Evolutionary conservation across 208 protist genomes (phyloP).

Genomic region (Wallacemonas sp.): DNA sequence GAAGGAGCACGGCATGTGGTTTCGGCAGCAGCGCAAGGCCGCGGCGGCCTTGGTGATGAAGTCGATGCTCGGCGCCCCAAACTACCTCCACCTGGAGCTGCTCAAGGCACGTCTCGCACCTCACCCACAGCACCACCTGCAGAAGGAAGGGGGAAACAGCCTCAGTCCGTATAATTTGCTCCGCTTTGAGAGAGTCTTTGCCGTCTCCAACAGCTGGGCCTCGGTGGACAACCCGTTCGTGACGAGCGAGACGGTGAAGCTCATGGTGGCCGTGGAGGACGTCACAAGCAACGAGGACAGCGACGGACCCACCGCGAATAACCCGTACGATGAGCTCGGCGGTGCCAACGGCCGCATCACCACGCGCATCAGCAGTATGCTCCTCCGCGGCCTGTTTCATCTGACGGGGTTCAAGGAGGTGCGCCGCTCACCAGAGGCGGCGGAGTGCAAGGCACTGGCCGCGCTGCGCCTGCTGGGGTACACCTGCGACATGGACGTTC

Average conservation of each 20-base stretch:
- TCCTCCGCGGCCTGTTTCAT: constrained; percentile 42
- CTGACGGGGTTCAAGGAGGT: constrained; percentile 52
- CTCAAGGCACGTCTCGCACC: constrained; percentile 14
- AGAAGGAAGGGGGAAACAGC: too few relatives aligned
- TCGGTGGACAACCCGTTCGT: constrained; percentile 36
- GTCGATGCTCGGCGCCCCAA: constrained; percentile 25
- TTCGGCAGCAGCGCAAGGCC: constrained; percentile 41
- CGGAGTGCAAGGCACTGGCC: constrained; percentile 67
- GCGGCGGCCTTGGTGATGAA: constrained; percentile 36
- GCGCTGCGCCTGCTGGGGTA: constrained; percentile 71
- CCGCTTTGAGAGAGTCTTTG: constrained; percentile 36
- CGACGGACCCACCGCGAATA: neutral
- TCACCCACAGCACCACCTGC: too few relatives aligned
- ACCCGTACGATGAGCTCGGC: constrained; percentile 8
- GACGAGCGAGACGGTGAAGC: constrained; percentile 15
- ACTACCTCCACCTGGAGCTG: constrained; percentile 46
- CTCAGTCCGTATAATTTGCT: constrained; percentile 24
- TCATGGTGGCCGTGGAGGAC: constrained; percentile 15
- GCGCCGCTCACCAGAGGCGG: constrained; percentile 31
- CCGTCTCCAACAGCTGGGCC: constrained; percentile 33
- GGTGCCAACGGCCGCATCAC: constrained; percentile 15
- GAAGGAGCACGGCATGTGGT: constrained; percentile 63
- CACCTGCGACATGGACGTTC: constrained; percentile 60
- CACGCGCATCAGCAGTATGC: constrained; percentile 19
- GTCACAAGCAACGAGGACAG: neutral